Percentiles rank a stretch among this genome's conserved stretches.
Evolutionary conservation across 1,284 basidiomycete genomes (phyloP).

Genomic region (Ganoderma sp.): DNA sequence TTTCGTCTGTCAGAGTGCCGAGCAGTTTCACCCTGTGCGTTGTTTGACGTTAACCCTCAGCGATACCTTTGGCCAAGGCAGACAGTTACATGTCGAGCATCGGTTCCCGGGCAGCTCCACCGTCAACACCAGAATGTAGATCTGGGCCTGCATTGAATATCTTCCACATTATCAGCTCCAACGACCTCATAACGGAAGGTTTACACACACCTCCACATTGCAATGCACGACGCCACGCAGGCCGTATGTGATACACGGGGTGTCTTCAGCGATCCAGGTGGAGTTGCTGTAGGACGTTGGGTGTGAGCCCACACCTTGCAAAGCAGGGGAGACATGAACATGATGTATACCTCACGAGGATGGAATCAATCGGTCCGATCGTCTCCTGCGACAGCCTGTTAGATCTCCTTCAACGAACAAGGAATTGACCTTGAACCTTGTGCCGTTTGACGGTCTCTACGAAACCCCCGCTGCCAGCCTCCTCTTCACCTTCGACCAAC

Average conservation of each 20-base stretch:
- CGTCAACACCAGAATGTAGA: slow-evolving; percentile 91
- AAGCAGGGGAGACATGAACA: slow-evolving; percentile 8
- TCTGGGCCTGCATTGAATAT: slow-evolving; percentile 76
- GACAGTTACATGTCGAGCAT: slow-evolving; percentile 85
- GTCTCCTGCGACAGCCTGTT: slow-evolving; percentile 52
- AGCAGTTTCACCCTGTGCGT: slow-evolving; percentile 76
- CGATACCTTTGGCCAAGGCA: no score
- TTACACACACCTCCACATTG: slow-evolving; percentile 62
- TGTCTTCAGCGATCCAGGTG: slow-evolving; percentile 94
- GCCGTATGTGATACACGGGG: slow-evolving; percentile 96
- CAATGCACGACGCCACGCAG: slow-evolving; percentile 92
- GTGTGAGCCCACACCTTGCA: background rate
- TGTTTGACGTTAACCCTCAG: background rate
- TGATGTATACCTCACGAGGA: slow-evolving; percentile 72
- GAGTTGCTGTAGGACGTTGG: slow-evolving; percentile 71
- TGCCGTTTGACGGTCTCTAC: slow-evolving; percentile 74
- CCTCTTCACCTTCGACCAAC: slow-evolving; percentile 96
- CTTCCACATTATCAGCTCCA: slow-evolving; percentile 39
- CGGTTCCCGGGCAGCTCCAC: slow-evolving; percentile 86
- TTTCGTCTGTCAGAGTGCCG: slow-evolving; percentile 67
- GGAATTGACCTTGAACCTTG: slow-evolving; percentile 58
- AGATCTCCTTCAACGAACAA: background rate
- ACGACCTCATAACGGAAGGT: no score
- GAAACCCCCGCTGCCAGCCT: slow-evolving; percentile 89
- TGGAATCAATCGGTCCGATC: slow-evolving; percentile 86